Evolutionary conservation across 2,329 filamentous ascomycete species (phyloP), one percentile per base, ranked within the genome.

Genomic region (Colletotrichum caudatum): DNA sequence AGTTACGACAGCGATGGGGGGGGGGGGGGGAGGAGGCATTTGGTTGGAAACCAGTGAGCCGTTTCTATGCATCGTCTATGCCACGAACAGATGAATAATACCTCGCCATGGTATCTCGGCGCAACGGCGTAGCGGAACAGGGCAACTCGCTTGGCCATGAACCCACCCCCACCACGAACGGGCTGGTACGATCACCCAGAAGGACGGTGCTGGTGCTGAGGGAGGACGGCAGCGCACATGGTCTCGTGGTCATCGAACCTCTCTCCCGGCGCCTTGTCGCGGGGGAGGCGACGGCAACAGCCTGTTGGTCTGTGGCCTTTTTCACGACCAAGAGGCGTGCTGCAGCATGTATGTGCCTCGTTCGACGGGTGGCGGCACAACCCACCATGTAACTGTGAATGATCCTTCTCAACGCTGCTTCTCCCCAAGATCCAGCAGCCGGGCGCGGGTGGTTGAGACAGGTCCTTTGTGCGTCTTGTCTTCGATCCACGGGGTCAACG

Each of bases 401-500:
- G 14, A 46, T 14, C n/a, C 33, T 20, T 26, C 44, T 18, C 59
- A 20, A 62, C 20, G 35, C 48, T 26, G n/a, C 35, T 29, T 63
- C 35, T 16, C 37, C 26, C 37, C 29, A 46, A 50, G 41, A 65
- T 53, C 61, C 66, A 65, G 53, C 66, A 64, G 44, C 41, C 29
- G 35, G 61, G 66, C 26, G 61, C 44, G 46, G 53, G 35, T 39
- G 58, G 29, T 71, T 64, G 53, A 56, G 61, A 69, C 69, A 71
- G n/a, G 33, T 56, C n/a, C 50, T 69, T 41, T 60, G 69, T 69
- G 65, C 41, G 53, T 59, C 46, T 37, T 64, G 65, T 71, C 64
- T 69, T 69, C 65, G 69, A 71, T 71, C 65, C 69, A 67, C 64
- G 44, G 53, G 46, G 41, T 39, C 53, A 44, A 29, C 18, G 53